Base-by-base conservation (phyloP, 495 filamentous ascomycete genomes). In the Evernia prunastri region DNA sequence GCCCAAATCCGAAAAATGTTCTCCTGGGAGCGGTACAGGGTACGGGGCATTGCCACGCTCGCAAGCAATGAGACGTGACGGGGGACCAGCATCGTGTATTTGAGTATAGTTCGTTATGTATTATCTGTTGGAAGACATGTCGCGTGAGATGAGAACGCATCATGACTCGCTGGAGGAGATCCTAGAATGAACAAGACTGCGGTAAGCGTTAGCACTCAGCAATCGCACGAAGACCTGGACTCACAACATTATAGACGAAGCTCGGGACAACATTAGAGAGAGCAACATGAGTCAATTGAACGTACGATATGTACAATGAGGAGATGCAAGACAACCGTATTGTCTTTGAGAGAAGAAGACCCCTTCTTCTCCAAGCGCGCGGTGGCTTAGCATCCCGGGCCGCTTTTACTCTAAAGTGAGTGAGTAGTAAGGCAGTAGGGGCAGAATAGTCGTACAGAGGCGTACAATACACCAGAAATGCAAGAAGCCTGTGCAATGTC, bases 81-180 rank as follows among this genome's bases (percentile, higher is more conserved):
- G 36, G 51, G 65, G 66, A 57, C 57, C 65, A 63, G 63, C 59
- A 63, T 60, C 63, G 37, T 58, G 60, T 57, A 65, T 60, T 68
- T 51, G 67, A 56, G 66, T 61, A 59, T 35, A 69, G 82, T 70
- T 87, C 80, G 74, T 84, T 85, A 69, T 85, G 79, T 64, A 89
- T 78, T 61, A 93, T 80, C 67, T 84, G 82, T 62, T 83, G 82
- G 72, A 92, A 89, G 67, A 91, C 86, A 72, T 82, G 76, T 74
- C 87, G 83, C 58, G 89, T 86, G 68, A 96, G 82, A 71, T 91
- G 88, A 74, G 91, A 92, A 71, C 87, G 89, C 91, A 95, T 95
- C 66, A 74, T 70, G 75, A 70, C 67, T 73, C 66, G 72, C 47
- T 64, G 56, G 60, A 40, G 18, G 1, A 39, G 29, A 29, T 12